Base-by-base conservation (phyloP, 1,284 basidiomycete genomes). In the Earliella scabrosa region DNA sequence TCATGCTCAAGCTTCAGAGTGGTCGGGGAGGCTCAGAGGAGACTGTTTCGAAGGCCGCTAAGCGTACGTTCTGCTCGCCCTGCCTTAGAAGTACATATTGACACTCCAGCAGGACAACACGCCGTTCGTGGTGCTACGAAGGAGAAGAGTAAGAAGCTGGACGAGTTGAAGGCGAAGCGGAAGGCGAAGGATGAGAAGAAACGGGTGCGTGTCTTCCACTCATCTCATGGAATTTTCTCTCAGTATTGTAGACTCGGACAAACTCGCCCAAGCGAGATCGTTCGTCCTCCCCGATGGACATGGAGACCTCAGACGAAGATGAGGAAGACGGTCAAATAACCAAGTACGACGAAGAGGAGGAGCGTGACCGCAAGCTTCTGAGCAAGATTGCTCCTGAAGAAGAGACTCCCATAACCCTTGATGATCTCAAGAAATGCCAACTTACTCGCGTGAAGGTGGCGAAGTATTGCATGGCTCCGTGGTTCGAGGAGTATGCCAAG, bases 111-210 rank as follows among this genome's bases (percentile, higher is more conserved):
- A 92, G 90, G 88, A 23, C 82, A 86, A 74, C 90, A 93, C 60
- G 82, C 87, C 27, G 81, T 84, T 24, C 86, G 92, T 20, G 92
- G 92, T 13, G 85, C 88, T 4, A 90, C 90, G 1, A 93, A 91
- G 67, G 91, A 94, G 74, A 95, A 95, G 75, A 79, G 80, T 6
- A 81, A 81, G 44, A 92, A 90, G 64, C 80, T 96, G 23, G 90
- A 90, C 54, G 92, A 94, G 70, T 77, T 95, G 23, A 95, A 90
- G 74, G 91, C 88, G 16, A 88, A 81, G 66, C 80, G 95, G 40
- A 92, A 86, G 67, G 90, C 89, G 5, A 91, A 90, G 69, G 88
- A 87, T 59, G 88, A 92, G 68, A 86, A 85, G 73, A 87, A 85
- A 68, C 80, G 83, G 58, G 88, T 90, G 70, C 56, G 82, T 63